Percentiles rank a stretch among this genome's conserved stretches.
These are phyloP conservation scores for Periconia sp. DNA, from an alignment of 2,329 filamentous ascomycete genomes.

Conservation along the genomic window DNA sequence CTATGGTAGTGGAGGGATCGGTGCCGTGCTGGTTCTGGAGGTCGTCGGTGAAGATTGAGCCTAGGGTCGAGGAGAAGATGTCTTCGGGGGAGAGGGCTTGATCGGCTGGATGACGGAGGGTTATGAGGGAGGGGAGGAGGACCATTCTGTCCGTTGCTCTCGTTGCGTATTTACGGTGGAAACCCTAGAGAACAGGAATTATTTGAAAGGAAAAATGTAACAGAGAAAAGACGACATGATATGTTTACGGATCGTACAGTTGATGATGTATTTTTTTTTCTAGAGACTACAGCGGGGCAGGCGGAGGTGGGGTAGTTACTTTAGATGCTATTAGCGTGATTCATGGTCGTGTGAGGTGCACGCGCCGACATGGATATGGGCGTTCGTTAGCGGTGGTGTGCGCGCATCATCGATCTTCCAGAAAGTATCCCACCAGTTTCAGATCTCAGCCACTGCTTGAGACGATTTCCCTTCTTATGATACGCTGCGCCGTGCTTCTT, in stretches of 20 bases:
- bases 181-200: background rate
- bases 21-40: slow-evolving; percentile 68
- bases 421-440: background rate
- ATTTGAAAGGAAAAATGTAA: background rate
- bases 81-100: slow-evolving; percentile 56
- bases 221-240: background rate
- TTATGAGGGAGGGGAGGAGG: slow-evolving; percentile 33
- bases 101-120: slow-evolving; percentile 25
- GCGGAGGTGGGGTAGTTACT: background rate
- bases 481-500: too few relatives aligned
- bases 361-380: background rate
- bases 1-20: slow-evolving; percentile 54
- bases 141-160: slow-evolving; percentile 13
- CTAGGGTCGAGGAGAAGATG: slow-evolving; percentile 60
- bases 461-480: too few relatives aligned
- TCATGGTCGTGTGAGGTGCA: background rate
- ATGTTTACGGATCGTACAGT: background rate
- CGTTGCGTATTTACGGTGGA: background rate
- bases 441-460: too few relatives aligned
- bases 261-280: background rate
- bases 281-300: background rate
- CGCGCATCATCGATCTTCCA: slow-evolving; percentile 3
- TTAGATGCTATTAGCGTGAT: background rate
- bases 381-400: background rate
- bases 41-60: slow-evolving; percentile 69